phyloP scores from a whole-genome alignment of 148 eudicot genomes.

The Rhododendron kiyosumense region DNA sequence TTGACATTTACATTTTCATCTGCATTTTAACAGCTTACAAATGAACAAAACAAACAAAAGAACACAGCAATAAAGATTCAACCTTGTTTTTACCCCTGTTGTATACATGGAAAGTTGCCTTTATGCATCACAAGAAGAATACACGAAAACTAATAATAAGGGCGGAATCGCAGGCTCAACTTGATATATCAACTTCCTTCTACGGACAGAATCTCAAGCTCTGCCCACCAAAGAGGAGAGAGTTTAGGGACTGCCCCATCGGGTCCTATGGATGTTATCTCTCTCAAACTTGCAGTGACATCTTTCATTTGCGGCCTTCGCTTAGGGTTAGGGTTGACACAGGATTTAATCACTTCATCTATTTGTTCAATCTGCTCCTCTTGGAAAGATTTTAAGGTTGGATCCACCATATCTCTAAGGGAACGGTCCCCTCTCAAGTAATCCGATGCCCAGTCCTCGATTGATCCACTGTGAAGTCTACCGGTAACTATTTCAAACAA shows the following conservation, averaged over 20 bases:
- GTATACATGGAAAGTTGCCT: neutral
- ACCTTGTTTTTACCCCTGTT: neutral
- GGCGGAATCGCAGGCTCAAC: neutral
- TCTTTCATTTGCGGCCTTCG: conserved; percentile 57
- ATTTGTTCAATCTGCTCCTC: conserved; percentile 52
- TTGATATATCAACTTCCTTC: conserved; percentile 30
- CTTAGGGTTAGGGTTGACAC: conserved; percentile 42
- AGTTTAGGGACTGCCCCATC: conserved; percentile 63
- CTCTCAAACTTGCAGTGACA: conserved; percentile 54
- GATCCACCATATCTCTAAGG: conserved; percentile 61
- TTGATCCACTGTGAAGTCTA: conserved; percentile 31
- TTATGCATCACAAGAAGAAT: neutral
- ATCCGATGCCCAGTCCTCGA: conserved; percentile 58
- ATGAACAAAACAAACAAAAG: neutral
- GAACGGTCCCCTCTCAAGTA: conserved; percentile 41
- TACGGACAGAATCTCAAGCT: conserved; percentile 52
- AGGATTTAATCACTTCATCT: conserved; percentile 51
- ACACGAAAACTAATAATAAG: neutral
- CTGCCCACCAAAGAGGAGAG: conserved; percentile 89
- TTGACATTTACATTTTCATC: neutral
- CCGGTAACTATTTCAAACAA: conserved; percentile 80
- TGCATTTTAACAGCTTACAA: neutral
- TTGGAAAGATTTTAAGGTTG: conserved; percentile 44
- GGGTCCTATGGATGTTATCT: conserved; percentile 51
- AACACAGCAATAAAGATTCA: neutral